These are phyloP conservation scores for Barnettozyma hawaiiensis DNA, from an alignment of 1,139 yeast genomes.

Conservation along the genomic window DNA sequence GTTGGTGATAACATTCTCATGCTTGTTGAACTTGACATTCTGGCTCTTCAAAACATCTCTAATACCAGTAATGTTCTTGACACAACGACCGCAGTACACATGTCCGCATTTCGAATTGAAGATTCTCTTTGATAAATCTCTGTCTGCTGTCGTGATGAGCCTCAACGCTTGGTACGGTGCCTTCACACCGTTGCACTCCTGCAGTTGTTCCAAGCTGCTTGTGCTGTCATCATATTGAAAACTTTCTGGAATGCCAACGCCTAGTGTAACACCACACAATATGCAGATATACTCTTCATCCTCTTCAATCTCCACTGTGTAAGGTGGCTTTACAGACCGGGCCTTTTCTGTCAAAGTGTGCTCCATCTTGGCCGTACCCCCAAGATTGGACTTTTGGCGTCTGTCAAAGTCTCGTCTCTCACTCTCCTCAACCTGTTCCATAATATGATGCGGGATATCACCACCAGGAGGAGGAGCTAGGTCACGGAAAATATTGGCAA, in stretches of 20 bases:
- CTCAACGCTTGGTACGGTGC: conserved; percentile 64
- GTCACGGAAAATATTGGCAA: not conserved
- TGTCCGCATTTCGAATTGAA: conserved; percentile 78
- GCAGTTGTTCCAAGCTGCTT: conserved; percentile 27
- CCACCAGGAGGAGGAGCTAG: conserved; percentile 17
- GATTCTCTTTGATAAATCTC: conserved; percentile 59
- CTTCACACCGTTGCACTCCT: conserved; percentile 31
- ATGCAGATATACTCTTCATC: conserved; percentile 47
- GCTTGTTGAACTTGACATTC: conserved; percentile 11
- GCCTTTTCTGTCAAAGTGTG: conserved; percentile 21
- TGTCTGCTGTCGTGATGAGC: conserved; percentile 49
- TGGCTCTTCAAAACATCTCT: conserved; percentile 11
- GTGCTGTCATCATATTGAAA: conserved; percentile 31
- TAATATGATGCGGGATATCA: conserved; percentile 32
- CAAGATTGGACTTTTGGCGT: conserved; percentile 28
- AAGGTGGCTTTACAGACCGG: conserved; percentile 27
- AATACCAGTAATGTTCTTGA: conserved; percentile 49
- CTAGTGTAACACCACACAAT: conserved; percentile 64
- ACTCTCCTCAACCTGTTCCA: conserved; percentile 30
- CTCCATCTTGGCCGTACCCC: conserved; percentile 26
- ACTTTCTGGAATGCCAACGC: conserved; percentile 60
- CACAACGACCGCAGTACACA: conserved; percentile 82
- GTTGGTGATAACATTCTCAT: conserved; percentile 34
- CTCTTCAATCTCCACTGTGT: conserved; percentile 29
- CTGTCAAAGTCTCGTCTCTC: conserved; percentile 33